Base-by-base conservation (phyloP, 352 stramenopile genomes). In the Phytophthora cactorum region DNA sequence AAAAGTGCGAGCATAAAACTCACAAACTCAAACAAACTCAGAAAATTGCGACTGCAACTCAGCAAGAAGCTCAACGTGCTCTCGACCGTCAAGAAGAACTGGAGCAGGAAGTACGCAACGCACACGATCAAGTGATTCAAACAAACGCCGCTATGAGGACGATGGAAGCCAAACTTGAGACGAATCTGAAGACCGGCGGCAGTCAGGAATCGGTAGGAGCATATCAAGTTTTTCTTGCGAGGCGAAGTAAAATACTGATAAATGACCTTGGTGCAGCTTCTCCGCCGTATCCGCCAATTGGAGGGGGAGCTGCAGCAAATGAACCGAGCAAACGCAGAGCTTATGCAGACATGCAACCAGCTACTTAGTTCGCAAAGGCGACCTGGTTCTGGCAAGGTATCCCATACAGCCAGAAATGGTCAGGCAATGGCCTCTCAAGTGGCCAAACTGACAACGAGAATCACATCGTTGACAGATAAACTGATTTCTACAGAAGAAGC, bases 101-200 rank as follows among this genome's bases (percentile, higher is more conserved):
- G 9, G 77, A 90, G 43, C 45, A 47, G 3, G 81, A 90, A 22
- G 17, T 90, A 4, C 17, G 36, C 3, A 50, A 60, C 3, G 66
- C 73, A 3, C 81, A 90, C 32, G 76, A 87, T 31, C 68, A 84
- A 47, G 28, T 86, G n/a, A 88, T 88, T 34, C 66, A 62, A 44
- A 73, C 79, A 49, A 85, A 68, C 12, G 81, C 65, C 4, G 59
- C 64, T 1, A 72, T 87, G 63, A 80, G 74, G 39, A 72, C 75
- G 7, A 77, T 87, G 71, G 77, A 87, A 45, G 79, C 71, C 4
- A 79, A 66, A 47, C 43, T 87, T 11, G 79, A 90, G 59, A 66
- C 60, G 11, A 78, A 46, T 22, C 36, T 78, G 17, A 66, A 79
- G 27, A 44, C 51, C 29, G 55, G 57, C 2, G 38, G 15, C 15